A percentile compares a stretch with the other conserved stretches of the same genome.
phyloP scores from a whole-genome alignment of 176 grass and related monocot genomes.

The Oryza meyeriana region DNA sequence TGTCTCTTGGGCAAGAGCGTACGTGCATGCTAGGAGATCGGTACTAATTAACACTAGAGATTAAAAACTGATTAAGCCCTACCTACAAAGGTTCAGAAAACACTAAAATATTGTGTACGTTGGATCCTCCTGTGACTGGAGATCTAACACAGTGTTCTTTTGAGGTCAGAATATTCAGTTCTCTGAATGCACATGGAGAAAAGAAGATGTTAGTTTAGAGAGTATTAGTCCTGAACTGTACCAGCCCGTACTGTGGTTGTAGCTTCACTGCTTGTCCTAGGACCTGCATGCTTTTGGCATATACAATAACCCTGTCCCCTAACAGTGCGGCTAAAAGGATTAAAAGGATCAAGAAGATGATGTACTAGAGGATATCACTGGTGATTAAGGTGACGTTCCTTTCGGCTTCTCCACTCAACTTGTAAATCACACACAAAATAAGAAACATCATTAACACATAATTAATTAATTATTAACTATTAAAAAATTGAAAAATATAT shows the following conservation, averaged over 20 bases:
- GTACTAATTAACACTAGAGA: neutral
- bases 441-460: no score
- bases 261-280: constrained; percentile 9
- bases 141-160: neutral
- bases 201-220: neutral
- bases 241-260: constrained; percentile 15
- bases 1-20: constrained; percentile 37
- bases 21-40: neutral
- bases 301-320: constrained; percentile 31
- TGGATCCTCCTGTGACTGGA: constrained; percentile 28
- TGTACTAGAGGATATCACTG: neutral
- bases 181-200: neutral
- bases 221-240: constrained; percentile 21
- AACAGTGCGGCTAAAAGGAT: neutral
- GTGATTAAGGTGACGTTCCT: no score
- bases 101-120: constrained; percentile 2
- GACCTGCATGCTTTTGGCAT: constrained; percentile 25
- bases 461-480: no score
- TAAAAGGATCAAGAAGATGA: neutral
- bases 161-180: constrained; percentile 13
- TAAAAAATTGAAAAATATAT: no score
- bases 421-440: no score
- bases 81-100: constrained; percentile 1
- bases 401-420: no score
- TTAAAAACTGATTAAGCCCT: constrained; percentile 16